A percentile compares a stretch with the other conserved stretches of the same genome.
Conservation (phyloP, 139 green algal species). For the Chlorella ohadii region DNA sequence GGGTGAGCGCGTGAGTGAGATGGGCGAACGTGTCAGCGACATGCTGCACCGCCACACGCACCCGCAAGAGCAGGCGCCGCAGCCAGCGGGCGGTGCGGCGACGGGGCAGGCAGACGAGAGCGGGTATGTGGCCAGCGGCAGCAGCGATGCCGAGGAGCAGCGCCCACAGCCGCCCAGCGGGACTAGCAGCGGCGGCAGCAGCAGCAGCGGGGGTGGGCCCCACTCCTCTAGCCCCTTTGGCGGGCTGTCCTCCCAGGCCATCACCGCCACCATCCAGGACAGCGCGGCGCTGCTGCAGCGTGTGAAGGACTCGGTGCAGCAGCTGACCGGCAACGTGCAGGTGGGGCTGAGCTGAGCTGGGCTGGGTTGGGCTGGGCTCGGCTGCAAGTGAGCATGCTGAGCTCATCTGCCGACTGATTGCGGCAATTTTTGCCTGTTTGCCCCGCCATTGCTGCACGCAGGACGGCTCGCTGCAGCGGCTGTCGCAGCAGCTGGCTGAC, state of each 20-base stretch:
- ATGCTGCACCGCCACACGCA: constrained; percentile 24
- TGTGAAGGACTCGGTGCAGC: constrained; percentile 13
- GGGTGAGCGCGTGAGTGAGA: constrained; percentile 13
- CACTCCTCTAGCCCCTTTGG: neutral
- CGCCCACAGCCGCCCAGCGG: neutral
- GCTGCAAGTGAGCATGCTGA: too few species aligned
- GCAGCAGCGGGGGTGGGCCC: neutral
- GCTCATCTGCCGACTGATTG: too few species aligned
- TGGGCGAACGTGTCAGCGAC: constrained; percentile 6
- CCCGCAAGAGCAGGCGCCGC: neutral
- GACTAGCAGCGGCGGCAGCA: neutral
- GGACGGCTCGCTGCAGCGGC: constrained; percentile 45
- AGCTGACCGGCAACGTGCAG: constrained; percentile 47
- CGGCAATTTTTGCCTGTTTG: too few species aligned
- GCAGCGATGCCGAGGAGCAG: neutral
- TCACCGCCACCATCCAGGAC: constrained; percentile 35
- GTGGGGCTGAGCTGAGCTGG: too few species aligned
- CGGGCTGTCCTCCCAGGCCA: constrained; percentile 29
- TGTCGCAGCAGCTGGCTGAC: constrained; percentile 34
- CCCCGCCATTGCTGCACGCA: neutral
- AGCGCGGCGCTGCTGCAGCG: constrained; percentile 28
- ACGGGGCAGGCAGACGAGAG: neutral
- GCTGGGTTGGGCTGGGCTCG: too few species aligned
- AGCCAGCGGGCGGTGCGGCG: neutral
- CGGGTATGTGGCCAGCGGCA: neutral